Conservation (phyloP, 2,329 filamentous ascomycete genomes). For the Macrophomina tecta region DNA sequence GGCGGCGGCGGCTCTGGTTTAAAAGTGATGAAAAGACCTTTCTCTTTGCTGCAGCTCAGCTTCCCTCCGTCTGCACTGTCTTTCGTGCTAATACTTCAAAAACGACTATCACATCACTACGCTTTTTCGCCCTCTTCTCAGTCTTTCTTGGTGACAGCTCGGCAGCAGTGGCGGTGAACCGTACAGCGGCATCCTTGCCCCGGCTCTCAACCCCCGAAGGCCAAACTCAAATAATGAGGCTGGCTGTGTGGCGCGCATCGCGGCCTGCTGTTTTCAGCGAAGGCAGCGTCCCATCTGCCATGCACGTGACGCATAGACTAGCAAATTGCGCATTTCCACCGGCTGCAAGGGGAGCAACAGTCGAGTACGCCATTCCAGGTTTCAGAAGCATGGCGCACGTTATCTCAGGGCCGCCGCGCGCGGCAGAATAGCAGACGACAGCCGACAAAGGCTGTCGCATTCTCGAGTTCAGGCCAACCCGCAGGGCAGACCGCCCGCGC, state of each 20-base stretch:
- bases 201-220: background rate
- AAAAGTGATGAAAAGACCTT: constrained; percentile 27
- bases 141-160: background rate
- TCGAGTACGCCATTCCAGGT: constrained; percentile 15
- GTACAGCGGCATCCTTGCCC: constrained; percentile 1
- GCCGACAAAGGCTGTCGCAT: background rate
- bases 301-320: constrained; percentile 10
- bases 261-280: constrained; percentile 12
- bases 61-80: constrained; percentile 6
- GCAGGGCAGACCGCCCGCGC: constrained; percentile 9
- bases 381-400: constrained; percentile 20
- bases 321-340: constrained; percentile 25
- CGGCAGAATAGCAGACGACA: constrained; percentile 1
- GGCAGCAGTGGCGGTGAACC: constrained; percentile 12
- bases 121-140: background rate
- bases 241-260: constrained; percentile 21
- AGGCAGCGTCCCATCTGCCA: constrained; percentile 4
- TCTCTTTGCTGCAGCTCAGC: constrained; percentile 11
- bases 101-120: constrained; percentile 11
- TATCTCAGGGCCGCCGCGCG: constrained; percentile 16
- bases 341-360: constrained; percentile 15
- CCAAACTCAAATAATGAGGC: constrained; percentile 23
- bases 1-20: constrained; percentile 22
- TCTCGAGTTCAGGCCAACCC: background rate
- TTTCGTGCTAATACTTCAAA: constrained; percentile 27